Conservation (phyloP, 345 rosid genomes). For the Camelina hispida region DNA sequence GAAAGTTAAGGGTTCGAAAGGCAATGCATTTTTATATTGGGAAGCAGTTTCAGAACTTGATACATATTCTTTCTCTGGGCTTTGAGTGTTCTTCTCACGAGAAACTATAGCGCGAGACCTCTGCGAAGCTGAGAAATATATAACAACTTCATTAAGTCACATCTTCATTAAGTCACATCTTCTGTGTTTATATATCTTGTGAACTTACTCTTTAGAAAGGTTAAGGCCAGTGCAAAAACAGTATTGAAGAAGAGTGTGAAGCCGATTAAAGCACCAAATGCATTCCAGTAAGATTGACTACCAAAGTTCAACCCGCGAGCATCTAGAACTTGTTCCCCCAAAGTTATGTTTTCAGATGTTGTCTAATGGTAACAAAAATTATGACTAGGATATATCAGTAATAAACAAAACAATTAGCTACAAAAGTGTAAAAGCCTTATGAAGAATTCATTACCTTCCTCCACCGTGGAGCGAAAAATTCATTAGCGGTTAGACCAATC, state of each 20-base stretch:
- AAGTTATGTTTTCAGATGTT: conserved; percentile 44
- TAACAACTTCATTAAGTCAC: background rate
- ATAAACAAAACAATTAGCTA: background rate
- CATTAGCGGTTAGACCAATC: conserved; percentile 65
- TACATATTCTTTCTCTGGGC: background rate
- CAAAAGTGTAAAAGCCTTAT: background rate
- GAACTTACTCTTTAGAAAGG: conserved; percentile 60
- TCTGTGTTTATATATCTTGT: background rate
- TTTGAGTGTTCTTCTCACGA: conserved; percentile 11
- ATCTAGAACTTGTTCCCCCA: conserved; percentile 54
- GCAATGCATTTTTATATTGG: conserved; percentile 46
- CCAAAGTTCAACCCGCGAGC: conserved; percentile 64
- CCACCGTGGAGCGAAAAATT: conserved; percentile 74
- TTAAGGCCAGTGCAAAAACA: conserved; percentile 58
- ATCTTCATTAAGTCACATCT: conserved; percentile 10
- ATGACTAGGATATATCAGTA: background rate
- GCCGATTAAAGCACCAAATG: conserved; percentile 58
- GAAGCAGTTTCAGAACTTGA: conserved; percentile 9
- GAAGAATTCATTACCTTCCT: conserved; percentile 41
- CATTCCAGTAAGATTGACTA: conserved; percentile 56
- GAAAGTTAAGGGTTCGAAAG: conserved; percentile 62
- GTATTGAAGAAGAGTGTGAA: conserved; percentile 59
- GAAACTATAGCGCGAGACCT: conserved; percentile 36
- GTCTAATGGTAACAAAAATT: conserved; percentile 15
- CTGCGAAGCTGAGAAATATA: conserved; percentile 29